These are phyloP conservation scores for Cymbopogon flexuosus DNA, from an alignment of 202 grass and related monocot species.

Conservation along the genomic window DNA sequence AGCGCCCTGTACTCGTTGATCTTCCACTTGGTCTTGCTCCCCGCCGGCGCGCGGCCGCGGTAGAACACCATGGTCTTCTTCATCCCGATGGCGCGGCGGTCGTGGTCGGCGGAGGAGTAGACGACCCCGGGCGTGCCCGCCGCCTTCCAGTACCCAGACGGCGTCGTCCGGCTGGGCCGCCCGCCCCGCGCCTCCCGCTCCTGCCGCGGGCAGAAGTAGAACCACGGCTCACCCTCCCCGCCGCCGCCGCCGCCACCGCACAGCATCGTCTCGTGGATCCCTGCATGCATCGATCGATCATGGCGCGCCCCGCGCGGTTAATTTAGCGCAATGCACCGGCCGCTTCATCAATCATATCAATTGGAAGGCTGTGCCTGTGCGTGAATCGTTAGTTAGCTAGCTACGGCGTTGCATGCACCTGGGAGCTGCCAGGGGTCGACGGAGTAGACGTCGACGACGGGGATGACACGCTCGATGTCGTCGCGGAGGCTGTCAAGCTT, in stretches of 20 bases:
- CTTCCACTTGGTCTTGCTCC: constrained; percentile 71
- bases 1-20: constrained; percentile 78
- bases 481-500: constrained; percentile 55
- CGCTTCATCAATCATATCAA: neutral
- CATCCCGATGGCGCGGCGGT: constrained; percentile 46
- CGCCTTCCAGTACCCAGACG: constrained; percentile 88
- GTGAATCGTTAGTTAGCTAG: neutral
- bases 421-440: constrained; percentile 64
- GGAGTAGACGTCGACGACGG: constrained; percentile 61
- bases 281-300: constrained; percentile 39
- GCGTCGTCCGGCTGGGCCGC: constrained; percentile 65
- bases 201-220: constrained; percentile 81
- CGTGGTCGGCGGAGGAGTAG: constrained; percentile 46
- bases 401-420: constrained; percentile 6
- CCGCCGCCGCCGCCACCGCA: neutral
- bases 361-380: neutral
- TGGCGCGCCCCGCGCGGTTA: no score
- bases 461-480: constrained; percentile 74
- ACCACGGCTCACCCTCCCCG: constrained; percentile 59
- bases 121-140: constrained; percentile 71
- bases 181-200: constrained; percentile 74
- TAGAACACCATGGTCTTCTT: constrained; percentile 98
- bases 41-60: constrained; percentile 53
- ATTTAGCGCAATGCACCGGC: neutral
- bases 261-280: constrained; percentile 30